Evolutionary conservation across 768 basidiomycete species (phyloP).

Genomic region (Pilatotrama ljubarskyi): DNA sequence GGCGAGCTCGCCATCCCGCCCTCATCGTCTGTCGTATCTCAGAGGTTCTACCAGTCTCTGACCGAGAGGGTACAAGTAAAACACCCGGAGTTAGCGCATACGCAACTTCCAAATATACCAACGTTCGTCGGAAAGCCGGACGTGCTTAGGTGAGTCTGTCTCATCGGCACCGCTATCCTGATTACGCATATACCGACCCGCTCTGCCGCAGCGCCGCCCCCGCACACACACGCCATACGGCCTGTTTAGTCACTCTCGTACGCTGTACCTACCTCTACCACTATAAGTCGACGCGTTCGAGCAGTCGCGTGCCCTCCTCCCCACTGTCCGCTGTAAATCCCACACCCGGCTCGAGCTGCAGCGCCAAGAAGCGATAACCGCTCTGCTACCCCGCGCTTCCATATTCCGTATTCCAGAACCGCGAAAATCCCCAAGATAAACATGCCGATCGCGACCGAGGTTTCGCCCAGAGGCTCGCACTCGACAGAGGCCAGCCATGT

Average conservation of each 20-base stretch:
- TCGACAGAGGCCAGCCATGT: not conserved
- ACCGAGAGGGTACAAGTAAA: not conserved
- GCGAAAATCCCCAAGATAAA: not conserved
- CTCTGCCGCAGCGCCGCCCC: not conserved
- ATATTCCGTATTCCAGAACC: not conserved
- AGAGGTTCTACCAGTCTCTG: not conserved
- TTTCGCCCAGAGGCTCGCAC: slow-evolving; percentile 10
- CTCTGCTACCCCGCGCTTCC: not conserved
- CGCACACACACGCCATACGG: not conserved
- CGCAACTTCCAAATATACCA: not conserved
- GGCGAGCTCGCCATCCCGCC: no score
- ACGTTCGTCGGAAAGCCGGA: not conserved
- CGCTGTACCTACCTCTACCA: not conserved
- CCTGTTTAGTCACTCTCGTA: slow-evolving; percentile 1
- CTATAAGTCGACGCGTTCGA: not conserved
- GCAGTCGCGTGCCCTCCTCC: not conserved
- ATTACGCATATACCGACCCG: slow-evolving; percentile 9
- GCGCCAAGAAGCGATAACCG: not conserved
- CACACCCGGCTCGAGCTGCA: not conserved
- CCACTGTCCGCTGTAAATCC: not conserved
- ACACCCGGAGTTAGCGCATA: not conserved
- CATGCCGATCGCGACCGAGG: slow-evolving; percentile 20
- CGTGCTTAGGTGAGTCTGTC: slow-evolving; percentile 6
- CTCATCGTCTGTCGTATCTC: no score
- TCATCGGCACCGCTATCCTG: not conserved